Percentiles rank a stretch among this genome's conserved stretches.
These are phyloP conservation scores for Glomus cerebriforme DNA, from an alignment of 192 early-diverging fungal genomes.

Conservation along the genomic window DNA sequence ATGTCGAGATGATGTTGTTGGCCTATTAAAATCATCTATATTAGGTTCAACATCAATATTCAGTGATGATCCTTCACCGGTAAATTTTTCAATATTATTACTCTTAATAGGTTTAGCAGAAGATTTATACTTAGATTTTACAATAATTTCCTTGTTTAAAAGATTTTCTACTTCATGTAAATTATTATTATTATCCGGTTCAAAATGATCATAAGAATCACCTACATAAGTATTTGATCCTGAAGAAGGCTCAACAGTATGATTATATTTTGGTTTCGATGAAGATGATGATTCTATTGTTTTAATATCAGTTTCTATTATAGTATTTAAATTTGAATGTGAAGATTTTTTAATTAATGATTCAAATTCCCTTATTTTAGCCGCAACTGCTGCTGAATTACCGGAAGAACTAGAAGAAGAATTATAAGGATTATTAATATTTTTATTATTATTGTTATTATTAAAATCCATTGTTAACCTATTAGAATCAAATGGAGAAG, in stretches of 20 bases:
- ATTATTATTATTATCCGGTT: background rate
- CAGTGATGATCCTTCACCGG: background rate
- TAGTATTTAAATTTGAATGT: background rate
- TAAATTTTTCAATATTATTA: background rate
- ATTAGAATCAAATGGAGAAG: constrained; percentile 9
- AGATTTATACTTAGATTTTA: background rate
- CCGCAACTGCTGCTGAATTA: background rate
- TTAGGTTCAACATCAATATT: background rate
- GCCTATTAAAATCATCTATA: background rate
- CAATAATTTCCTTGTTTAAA: background rate
- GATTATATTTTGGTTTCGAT: constrained; percentile 8
- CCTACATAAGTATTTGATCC: constrained; percentile 18
- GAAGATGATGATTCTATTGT: background rate
- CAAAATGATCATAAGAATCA: constrained; percentile 21
- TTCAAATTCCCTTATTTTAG: constrained; percentile 21
- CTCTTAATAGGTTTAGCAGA: background rate
- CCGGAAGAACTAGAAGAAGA: background rate
- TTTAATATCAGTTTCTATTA: background rate
- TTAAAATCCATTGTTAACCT: constrained; percentile 5
- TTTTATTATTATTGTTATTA: background rate
- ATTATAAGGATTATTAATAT: background rate
- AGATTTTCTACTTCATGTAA: background rate
- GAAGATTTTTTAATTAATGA: constrained; percentile 1
- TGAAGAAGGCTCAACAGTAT: constrained; percentile 16
- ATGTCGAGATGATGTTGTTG: background rate